These are phyloP conservation scores for Rasamsonia emersonii DNA, from an alignment of 2,329 filamentous ascomycete genomes.

Conservation along the genomic window DNA sequence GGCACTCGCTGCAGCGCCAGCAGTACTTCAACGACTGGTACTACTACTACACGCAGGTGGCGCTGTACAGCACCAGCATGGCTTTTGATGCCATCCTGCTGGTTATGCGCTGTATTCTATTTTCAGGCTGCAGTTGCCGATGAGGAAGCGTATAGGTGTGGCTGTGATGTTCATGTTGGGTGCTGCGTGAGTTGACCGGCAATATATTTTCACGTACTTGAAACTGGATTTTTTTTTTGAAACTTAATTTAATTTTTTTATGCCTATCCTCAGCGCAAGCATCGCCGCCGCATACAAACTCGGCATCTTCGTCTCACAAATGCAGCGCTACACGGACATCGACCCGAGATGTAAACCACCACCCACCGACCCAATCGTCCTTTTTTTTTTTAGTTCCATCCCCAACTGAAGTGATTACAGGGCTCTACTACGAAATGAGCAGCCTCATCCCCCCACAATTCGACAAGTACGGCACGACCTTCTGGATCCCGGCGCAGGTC, in stretches of 20 bases:
- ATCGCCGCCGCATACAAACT: too few species aligned
- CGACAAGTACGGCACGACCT: conserved; percentile 16
- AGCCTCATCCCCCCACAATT: conserved; percentile 16
- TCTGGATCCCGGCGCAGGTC: conserved; percentile 20
- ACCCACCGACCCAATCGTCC: too few species aligned
- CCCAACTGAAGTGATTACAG: conserved; percentile 7
- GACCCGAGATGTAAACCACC: too few species aligned
- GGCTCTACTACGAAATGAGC: conserved; percentile 14
- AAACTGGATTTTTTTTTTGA: too few species aligned
- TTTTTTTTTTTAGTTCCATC: too few species aligned
- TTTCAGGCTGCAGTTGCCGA: conserved; percentile 13
- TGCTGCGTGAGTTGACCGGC: too few species aligned
- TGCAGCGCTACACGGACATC: too few species aligned
- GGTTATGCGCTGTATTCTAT: conserved; percentile 16
- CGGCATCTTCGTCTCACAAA: too few species aligned
- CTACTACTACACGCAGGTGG: conserved; percentile 12
- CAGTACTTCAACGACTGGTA: conserved; percentile 13
- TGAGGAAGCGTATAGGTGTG: conserved; percentile 13
- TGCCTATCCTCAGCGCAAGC: too few species aligned
- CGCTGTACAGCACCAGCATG: conserved; percentile 17
- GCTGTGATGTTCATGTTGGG: conserved; percentile 15
- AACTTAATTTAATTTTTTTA: too few species aligned
- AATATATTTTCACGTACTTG: too few species aligned
- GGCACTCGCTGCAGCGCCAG: conserved; percentile 13
- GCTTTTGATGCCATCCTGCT: conserved; percentile 17